Conservation (phyloP, 116 monocot species). For the Cymodocea nodosa region DNA sequence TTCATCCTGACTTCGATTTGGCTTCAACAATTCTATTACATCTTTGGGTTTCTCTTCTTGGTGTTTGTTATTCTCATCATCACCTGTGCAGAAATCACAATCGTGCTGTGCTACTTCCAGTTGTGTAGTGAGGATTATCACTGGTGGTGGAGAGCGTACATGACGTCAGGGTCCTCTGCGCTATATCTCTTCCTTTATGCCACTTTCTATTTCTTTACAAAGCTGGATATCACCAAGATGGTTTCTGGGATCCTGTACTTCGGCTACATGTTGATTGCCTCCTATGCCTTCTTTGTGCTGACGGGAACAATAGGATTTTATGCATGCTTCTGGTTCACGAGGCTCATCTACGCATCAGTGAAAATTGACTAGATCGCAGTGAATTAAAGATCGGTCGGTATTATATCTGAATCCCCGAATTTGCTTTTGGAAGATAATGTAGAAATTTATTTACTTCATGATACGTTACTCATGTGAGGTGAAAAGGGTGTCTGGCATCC, state of each 20-base stretch:
- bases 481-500: no score
- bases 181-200: constrained; percentile 90
- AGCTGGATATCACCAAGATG: constrained; percentile 75
- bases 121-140: constrained; percentile 85
- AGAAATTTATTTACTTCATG: no score
- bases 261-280: constrained; percentile 95
- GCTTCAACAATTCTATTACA: constrained; percentile 98
- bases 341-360: constrained; percentile 91
- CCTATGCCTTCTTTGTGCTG: constrained; percentile 80
- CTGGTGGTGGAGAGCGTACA: constrained; percentile 97
- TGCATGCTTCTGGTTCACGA: constrained; percentile 87
- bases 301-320: constrained; percentile 94
- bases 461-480: no score
- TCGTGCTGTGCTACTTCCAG: constrained; percentile 95
- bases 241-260: constrained; percentile 81
- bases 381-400: no score
- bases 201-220: constrained; percentile 91
- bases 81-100: constrained; percentile 88
- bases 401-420: no score
- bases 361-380: constrained; percentile 22
- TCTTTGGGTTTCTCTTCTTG: constrained; percentile 91
- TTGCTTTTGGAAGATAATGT: no score
- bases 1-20: constrained; percentile 95
- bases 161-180: constrained; percentile 90
- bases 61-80: constrained; percentile 80